phyloP scores from a whole-genome alignment of 805 yeast genomes.

The Barnettozyma wickerhamii region DNA sequence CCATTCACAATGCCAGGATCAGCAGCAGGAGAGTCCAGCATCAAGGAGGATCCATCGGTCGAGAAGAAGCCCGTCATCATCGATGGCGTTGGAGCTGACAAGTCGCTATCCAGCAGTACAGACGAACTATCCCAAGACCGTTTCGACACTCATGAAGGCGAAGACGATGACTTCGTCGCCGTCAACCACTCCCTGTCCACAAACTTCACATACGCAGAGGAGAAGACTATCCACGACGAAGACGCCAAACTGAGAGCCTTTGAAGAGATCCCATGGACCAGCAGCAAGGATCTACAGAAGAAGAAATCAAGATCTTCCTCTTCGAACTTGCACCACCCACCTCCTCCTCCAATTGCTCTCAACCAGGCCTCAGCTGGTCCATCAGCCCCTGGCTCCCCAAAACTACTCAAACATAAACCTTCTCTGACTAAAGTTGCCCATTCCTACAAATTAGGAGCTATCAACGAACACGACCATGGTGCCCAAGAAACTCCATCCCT shows the following conservation, averaged over 20 bases:
- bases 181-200: slow-evolving; percentile 34
- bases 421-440: slow-evolving; percentile 14
- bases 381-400: slow-evolving; percentile 12
- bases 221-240: slow-evolving; percentile 56
- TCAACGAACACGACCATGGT: slow-evolving; percentile 45
- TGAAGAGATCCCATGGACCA: slow-evolving; percentile 27
- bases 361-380: slow-evolving; percentile 21
- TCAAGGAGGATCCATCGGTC: no score
- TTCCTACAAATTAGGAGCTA: slow-evolving; percentile 40
- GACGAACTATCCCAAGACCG: not conserved
- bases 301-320: slow-evolving; percentile 31
- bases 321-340: slow-evolving; percentile 32
- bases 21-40: no score
- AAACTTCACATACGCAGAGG: slow-evolving; percentile 64
- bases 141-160: slow-evolving; percentile 7
- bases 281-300: slow-evolving; percentile 30
- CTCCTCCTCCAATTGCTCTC: slow-evolving; percentile 33
- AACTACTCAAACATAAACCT: slow-evolving; percentile 1
- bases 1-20: no score
- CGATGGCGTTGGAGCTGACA: not conserved
- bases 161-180: slow-evolving; percentile 18
- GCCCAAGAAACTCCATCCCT: slow-evolving; percentile 58
- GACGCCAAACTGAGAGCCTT: slow-evolving; percentile 64
- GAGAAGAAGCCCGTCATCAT: slow-evolving; percentile 4
- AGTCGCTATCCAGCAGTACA: not conserved